Percentiles rank a stretch among this genome's conserved stretches.
These are phyloP conservation scores for Podila verticillata DNA, from an alignment of 192 early-diverging fungal species.

Conservation along the genomic window DNA sequence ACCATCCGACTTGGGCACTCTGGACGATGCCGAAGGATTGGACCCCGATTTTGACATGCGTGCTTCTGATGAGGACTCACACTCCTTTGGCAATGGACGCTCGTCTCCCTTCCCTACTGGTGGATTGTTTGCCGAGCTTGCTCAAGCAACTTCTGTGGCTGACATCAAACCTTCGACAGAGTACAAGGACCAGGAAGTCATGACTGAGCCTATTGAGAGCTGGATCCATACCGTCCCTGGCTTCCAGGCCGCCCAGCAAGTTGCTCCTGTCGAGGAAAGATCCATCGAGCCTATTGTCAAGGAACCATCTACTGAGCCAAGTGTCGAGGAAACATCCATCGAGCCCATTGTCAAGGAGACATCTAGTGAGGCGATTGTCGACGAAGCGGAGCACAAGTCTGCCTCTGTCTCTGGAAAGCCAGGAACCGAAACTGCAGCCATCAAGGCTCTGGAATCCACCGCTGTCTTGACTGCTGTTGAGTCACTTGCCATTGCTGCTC, in stretches of 20 bases:
- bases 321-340: not conserved
- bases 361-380: not conserved
- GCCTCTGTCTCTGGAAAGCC: constrained; percentile 21
- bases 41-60: constrained; percentile 31
- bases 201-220: constrained; percentile 45
- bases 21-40: not conserved
- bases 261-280: not conserved
- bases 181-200: constrained; percentile 36
- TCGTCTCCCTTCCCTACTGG: constrained; percentile 38
- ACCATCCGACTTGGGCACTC: constrained; percentile 10
- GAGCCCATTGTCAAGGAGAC: not conserved
- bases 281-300: not conserved
- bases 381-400: not conserved
- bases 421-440: constrained; percentile 33
- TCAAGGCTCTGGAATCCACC: not conserved
- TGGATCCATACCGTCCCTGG: constrained; percentile 45
- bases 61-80: constrained; percentile 25
- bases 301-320: not conserved
- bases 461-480: not conserved
- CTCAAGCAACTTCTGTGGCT: constrained; percentile 27
- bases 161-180: constrained; percentile 13
- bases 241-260: constrained; percentile 1
- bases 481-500: not conserved
- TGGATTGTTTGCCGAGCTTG: constrained; percentile 31
- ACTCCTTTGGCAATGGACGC: constrained; percentile 25